Evolutionary conservation across 768 basidiomycete species (phyloP).

Genomic region (Pholiota molesta): DNA sequence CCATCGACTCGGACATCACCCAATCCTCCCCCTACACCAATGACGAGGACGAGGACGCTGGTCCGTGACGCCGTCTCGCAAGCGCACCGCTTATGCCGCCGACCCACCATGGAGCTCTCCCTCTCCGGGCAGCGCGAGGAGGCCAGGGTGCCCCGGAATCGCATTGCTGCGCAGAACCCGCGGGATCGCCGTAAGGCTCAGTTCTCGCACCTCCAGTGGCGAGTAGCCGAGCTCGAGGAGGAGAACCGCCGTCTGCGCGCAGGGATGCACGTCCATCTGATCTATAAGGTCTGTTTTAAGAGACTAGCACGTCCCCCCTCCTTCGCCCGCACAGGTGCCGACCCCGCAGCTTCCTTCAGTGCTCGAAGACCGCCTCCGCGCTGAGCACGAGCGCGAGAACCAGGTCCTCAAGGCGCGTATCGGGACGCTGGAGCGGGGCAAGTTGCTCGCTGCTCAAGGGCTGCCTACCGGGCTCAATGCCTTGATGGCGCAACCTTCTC

Average conservation of each 20-base stretch:
- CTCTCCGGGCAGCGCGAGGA: constrained; percentile 80
- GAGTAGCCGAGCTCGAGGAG: constrained; percentile 76
- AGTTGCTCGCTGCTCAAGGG: constrained; percentile 72
- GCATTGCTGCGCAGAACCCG: constrained; percentile 93
- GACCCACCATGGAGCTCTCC: constrained; percentile 28
- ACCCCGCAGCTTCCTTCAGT: too few relatives aligned
- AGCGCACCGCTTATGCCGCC: constrained; percentile 71
- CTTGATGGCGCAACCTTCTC: constrained; percentile 22
- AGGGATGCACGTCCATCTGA: constrained; percentile 21
- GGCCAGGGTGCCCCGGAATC: too few relatives aligned
- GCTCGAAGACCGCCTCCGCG: constrained; percentile 36
- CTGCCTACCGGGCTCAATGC: constrained; percentile 50
- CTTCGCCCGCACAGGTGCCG: constrained; percentile 22
- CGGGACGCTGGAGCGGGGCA: constrained; percentile 76
- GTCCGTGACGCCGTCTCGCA: constrained; percentile 74
- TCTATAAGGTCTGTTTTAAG: too few relatives aligned
- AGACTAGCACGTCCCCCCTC: constrained; percentile 8
- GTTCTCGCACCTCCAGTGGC: constrained; percentile 64
- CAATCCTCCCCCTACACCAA: constrained; percentile 17
- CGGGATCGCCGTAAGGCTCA: constrained; percentile 90
- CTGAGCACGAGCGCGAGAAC: constrained; percentile 66
- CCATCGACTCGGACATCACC: constrained; percentile 17
- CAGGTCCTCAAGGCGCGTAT: constrained; percentile 74
- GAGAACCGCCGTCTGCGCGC: constrained; percentile 80
- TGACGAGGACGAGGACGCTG: constrained; percentile 29